Percentiles rank a stretch among this genome's conserved stretches.
Conservation (phyloP, 768 basidiomycete species). For the Arthromyces matolae region DNA sequence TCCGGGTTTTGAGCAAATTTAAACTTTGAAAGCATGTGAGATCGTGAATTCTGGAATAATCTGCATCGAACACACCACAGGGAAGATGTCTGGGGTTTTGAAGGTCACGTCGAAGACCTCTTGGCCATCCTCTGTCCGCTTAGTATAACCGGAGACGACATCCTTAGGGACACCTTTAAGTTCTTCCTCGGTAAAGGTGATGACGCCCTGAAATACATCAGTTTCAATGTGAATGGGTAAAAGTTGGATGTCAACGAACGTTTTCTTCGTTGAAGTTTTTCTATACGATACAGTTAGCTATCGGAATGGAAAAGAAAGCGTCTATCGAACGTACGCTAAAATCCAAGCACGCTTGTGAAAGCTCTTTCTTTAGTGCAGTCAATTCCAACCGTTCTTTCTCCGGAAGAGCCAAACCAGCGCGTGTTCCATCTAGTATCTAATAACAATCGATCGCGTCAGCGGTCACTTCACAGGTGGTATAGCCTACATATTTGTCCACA, state of each 20-base stretch:
- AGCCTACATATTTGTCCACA: slow-evolving; percentile 68
- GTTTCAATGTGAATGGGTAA: neutral
- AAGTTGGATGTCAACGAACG: slow-evolving; percentile 31
- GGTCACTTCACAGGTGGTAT: too few species aligned
- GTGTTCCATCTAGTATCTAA: slow-evolving; percentile 69
- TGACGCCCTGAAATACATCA: slow-evolving; percentile 41
- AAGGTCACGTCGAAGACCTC: slow-evolving; percentile 71
- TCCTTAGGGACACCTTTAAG: slow-evolving; percentile 78
- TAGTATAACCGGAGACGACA: slow-evolving; percentile 73
- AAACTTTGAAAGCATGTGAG: slow-evolving; percentile 43
- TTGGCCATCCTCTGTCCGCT: slow-evolving; percentile 53
- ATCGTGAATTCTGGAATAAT: slow-evolving; percentile 1
- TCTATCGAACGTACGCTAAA: slow-evolving; percentile 56
- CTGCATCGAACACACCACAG: slow-evolving; percentile 47
- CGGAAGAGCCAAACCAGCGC: slow-evolving; percentile 73
- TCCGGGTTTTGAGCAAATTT: slow-evolving; percentile 72
- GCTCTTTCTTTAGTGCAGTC: slow-evolving; percentile 65
- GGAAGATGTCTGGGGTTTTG: slow-evolving; percentile 82
- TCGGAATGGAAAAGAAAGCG: neutral
- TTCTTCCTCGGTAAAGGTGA: slow-evolving; percentile 68
- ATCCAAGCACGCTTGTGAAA: slow-evolving; percentile 72
- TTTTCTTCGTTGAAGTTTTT: slow-evolving; percentile 92
- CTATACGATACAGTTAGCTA: slow-evolving; percentile 28
- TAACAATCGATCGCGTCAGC: neutral
- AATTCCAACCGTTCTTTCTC: slow-evolving; percentile 57